These are phyloP conservation scores for Gaertneriomyces semiglobifer DNA, from an alignment of 192 early-diverging fungal species.

Conservation along the genomic window DNA sequence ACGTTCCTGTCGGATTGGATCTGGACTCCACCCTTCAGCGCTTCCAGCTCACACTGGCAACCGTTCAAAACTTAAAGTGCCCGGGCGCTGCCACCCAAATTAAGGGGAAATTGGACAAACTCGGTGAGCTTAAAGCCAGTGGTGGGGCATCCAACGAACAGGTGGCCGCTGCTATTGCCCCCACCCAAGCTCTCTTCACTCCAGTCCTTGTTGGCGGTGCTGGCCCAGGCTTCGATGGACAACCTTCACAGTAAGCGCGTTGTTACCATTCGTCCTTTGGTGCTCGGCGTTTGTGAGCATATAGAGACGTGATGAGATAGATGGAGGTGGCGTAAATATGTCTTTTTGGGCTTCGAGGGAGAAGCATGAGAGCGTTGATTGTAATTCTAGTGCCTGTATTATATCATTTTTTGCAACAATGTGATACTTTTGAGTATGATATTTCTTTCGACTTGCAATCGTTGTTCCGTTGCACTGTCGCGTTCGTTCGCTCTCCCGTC, in stretches of 20 bases:
- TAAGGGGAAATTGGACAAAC: constrained; percentile 14
- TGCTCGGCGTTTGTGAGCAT: not conserved
- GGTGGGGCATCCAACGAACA: constrained; percentile 8
- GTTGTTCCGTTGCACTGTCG: no score
- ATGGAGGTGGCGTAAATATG: no score
- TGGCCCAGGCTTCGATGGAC: constrained; percentile 20
- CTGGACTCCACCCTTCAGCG: constrained; percentile 19
- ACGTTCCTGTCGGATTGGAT: constrained; percentile 17
- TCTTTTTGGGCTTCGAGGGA: no score
- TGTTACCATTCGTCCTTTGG: not conserved
- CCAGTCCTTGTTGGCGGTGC: constrained; percentile 13
- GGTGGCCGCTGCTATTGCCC: constrained; percentile 9
- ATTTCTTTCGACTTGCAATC: no score
- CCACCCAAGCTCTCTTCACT: not conserved
- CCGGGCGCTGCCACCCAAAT: constrained; percentile 15
- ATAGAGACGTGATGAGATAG: no score
- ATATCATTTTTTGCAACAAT: no score
- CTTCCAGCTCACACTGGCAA: constrained; percentile 21
- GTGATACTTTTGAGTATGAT: no score
- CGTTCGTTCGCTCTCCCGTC: no score
- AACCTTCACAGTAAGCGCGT: not conserved
- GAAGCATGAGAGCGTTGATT: no score
- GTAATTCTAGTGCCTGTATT: no score
- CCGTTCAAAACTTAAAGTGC: constrained; percentile 21
- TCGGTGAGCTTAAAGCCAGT: constrained; percentile 15